These are phyloP conservation scores for Talaromyces islandicus DNA, from an alignment of 2,329 filamentous ascomycete genomes.

Conservation along the genomic window DNA sequence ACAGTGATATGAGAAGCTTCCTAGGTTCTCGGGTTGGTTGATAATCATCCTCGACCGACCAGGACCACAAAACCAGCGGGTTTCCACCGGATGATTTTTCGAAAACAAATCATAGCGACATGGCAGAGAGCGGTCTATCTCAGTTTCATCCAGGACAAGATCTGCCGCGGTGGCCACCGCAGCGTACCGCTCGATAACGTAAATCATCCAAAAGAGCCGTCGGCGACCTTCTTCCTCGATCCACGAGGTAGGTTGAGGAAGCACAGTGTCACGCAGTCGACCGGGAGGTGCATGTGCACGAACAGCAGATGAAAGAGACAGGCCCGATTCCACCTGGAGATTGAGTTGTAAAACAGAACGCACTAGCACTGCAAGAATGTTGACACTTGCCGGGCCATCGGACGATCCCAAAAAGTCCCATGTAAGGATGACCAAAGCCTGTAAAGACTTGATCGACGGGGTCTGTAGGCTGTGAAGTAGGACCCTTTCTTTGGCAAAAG, in stretches of 20 bases:
- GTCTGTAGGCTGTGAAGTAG: slow-evolving; percentile 82
- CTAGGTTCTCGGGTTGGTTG: slow-evolving; percentile 71
- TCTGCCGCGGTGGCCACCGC: slow-evolving; percentile 89
- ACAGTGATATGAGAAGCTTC: slow-evolving; percentile 82
- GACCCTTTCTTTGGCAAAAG: slow-evolving; percentile 77
- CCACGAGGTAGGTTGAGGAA: slow-evolving; percentile 76
- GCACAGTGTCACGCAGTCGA: slow-evolving; percentile 57
- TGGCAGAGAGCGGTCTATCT: slow-evolving; percentile 79
- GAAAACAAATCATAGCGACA: slow-evolving; percentile 83
- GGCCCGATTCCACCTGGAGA: slow-evolving; percentile 74
- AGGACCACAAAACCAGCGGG: slow-evolving; percentile 65
- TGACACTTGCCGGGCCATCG: slow-evolving; percentile 88
- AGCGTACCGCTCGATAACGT: slow-evolving; percentile 80
- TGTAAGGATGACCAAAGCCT: slow-evolving; percentile 80
- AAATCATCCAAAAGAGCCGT: slow-evolving; percentile 90
- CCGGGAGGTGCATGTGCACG: slow-evolving; percentile 81
- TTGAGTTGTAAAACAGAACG: slow-evolving; percentile 83
- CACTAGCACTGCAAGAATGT: slow-evolving; percentile 81
- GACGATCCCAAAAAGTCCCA: slow-evolving; percentile 78
- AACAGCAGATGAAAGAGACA: slow-evolving; percentile 69
- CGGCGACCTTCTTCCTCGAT: slow-evolving; percentile 83
- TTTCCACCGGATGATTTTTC: slow-evolving; percentile 77
- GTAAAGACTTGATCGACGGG: slow-evolving; percentile 78
- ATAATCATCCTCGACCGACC: slow-evolving; percentile 52
- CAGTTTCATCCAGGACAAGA: slow-evolving; percentile 79